phyloP scores from a whole-genome alignment of 2,329 filamentous ascomycete genomes.

The Lachnellula cervina region DNA sequence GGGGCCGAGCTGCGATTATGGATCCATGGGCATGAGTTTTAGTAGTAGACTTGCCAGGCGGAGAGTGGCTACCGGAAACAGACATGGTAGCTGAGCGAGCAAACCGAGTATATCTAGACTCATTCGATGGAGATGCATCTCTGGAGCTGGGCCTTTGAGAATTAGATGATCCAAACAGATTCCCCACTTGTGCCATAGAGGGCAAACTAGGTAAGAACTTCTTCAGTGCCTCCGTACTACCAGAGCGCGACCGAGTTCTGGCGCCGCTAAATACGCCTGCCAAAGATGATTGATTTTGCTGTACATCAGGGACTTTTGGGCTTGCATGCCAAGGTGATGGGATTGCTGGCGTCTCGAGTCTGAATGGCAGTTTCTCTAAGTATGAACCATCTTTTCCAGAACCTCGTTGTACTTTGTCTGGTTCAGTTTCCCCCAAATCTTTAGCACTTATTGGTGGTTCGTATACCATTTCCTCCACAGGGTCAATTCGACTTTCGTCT shows the following conservation, averaged over 20 bases:
- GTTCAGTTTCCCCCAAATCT: background rate
- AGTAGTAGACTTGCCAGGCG: slow-evolving; percentile 1
- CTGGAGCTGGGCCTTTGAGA: slow-evolving; percentile 12
- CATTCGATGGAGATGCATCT: background rate
- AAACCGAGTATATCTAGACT: background rate
- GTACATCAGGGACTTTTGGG: slow-evolving; percentile 36
- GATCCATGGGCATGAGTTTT: slow-evolving; percentile 9
- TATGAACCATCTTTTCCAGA: slow-evolving; percentile 20
- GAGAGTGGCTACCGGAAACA: slow-evolving; percentile 1
- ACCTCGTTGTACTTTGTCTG: slow-evolving; percentile 20
- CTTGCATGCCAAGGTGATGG: slow-evolving; percentile 40
- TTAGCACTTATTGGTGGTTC: background rate
- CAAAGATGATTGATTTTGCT: slow-evolving; percentile 35
- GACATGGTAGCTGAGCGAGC: slow-evolving; percentile 9
- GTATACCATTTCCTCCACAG: background rate
- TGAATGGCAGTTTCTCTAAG: slow-evolving; percentile 25
- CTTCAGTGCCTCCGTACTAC: slow-evolving; percentile 52
- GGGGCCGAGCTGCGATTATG: slow-evolving; percentile 11
- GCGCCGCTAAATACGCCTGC: slow-evolving; percentile 42
- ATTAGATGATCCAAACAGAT: slow-evolving; percentile 26
- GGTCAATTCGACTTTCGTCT: background rate
- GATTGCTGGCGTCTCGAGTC: slow-evolving; percentile 13
- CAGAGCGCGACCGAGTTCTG: slow-evolving; percentile 48
- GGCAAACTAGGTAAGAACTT: slow-evolving; percentile 48
- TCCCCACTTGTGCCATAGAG: slow-evolving; percentile 35